Conservation (phyloP, 2,329 filamentous ascomycete species). For the Aspergillus aculeatus region DNA sequence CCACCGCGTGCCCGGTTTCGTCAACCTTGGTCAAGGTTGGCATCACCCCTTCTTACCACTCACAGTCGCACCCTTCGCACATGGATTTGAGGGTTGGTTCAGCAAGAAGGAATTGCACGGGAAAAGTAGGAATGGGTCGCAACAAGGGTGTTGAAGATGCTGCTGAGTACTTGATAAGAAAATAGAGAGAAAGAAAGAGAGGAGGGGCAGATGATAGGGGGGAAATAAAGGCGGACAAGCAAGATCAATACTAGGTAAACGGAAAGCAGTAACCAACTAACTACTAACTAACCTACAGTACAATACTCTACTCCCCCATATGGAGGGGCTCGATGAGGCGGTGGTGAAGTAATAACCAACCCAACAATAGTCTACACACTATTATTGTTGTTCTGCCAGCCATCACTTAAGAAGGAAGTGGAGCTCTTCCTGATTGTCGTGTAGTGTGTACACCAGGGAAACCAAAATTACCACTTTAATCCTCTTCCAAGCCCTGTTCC, state of each 20-base stretch:
- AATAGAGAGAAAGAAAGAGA: neutral
- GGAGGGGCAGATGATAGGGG: neutral
- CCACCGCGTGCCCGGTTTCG: constrained; percentile 1
- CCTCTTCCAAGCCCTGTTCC: neutral
- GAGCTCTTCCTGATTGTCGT: neutral
- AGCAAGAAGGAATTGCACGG: neutral
- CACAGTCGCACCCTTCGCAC: neutral
- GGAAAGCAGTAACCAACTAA: no score
- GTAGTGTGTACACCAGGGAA: neutral
- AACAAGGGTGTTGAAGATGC: neutral
- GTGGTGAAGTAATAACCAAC: neutral
- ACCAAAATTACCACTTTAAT: constrained; percentile 3
- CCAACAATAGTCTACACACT: no score
- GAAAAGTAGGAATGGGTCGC: neutral
- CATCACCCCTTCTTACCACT: neutral
- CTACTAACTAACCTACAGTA: no score
- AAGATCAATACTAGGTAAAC: neutral
- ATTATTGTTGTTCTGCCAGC: neutral
- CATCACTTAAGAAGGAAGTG: neutral
- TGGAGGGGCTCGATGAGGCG: neutral
- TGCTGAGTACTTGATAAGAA: neutral
- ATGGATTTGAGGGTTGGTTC: constrained; percentile 6
- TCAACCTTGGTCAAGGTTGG: neutral
- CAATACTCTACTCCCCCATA: neutral
- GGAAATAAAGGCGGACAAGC: constrained; percentile 1